Percentiles rank a stretch among this genome's conserved stretches.
phyloP scores from a whole-genome alignment of 768 basidiomycete genomes.

The Porpolomopsis calyptriformis region DNA sequence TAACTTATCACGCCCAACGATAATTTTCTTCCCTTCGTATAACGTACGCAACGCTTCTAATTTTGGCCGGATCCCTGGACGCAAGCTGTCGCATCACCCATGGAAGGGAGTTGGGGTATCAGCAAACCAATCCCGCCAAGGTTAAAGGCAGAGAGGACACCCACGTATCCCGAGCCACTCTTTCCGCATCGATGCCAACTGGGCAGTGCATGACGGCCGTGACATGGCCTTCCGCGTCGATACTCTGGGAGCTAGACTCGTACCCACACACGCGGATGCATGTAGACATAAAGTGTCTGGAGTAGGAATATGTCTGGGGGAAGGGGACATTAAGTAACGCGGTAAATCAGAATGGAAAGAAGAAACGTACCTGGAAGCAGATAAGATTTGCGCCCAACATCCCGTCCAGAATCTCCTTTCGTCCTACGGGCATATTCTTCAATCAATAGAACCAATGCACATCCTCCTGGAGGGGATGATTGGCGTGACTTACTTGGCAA shows the following conservation, averaged over 20 bases:
- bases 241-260: slow-evolving; percentile 60
- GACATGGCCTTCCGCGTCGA: slow-evolving; percentile 82
- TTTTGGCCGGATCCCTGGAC: slow-evolving; percentile 84
- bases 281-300: slow-evolving; percentile 87
- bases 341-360: background rate
- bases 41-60: slow-evolving; percentile 70
- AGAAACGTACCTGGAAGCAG: slow-evolving; percentile 66
- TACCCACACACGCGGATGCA: slow-evolving; percentile 96
- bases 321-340: slow-evolving; percentile 12
- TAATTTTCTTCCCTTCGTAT: slow-evolving; percentile 97
- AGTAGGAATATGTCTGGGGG: slow-evolving; percentile 78
- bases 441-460: background rate
- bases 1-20: slow-evolving; percentile 93
- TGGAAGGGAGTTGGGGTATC: background rate
- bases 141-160: slow-evolving; percentile 16
- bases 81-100: slow-evolving; percentile 29
- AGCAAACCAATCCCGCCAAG: background rate
- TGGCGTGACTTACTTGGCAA: slow-evolving; percentile 61
- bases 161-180: slow-evolving; percentile 73
- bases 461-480: background rate
- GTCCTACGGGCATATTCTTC: slow-evolving; percentile 28
- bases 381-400: slow-evolving; percentile 96
- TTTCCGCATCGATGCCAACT: slow-evolving; percentile 88
- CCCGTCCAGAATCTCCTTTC: slow-evolving; percentile 91
- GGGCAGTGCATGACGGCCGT: slow-evolving; percentile 82